A percentile compares a stretch with the other conserved stretches of the same genome.
These are phyloP conservation scores for Debaryomyces fabryi DNA, from an alignment of 1,139 yeast species.

Conservation along the genomic window DNA sequence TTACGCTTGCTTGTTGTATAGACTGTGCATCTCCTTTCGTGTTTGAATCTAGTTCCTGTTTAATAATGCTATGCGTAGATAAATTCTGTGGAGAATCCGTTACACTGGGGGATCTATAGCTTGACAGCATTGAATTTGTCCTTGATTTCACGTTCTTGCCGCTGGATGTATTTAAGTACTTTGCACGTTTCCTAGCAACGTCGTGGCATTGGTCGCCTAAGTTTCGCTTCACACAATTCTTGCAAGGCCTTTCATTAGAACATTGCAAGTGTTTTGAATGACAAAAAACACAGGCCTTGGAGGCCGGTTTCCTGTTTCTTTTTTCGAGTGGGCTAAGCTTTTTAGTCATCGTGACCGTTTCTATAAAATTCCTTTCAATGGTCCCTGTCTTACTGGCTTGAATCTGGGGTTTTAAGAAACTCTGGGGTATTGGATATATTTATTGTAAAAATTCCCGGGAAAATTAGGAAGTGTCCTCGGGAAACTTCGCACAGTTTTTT, in stretches of 20 bases:
- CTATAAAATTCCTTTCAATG: background rate
- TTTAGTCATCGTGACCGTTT: conserved; percentile 54
- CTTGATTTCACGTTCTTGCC: conserved; percentile 10
- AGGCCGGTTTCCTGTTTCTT: conserved; percentile 58
- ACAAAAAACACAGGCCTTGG: conserved; percentile 71
- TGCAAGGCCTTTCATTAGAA: conserved; percentile 62
- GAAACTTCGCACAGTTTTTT: background rate
- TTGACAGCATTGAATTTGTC: conserved; percentile 9
- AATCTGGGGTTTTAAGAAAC: background rate
- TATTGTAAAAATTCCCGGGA: conserved; percentile 4
- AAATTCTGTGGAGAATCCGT: background rate
- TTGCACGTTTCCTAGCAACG: conserved; percentile 60
- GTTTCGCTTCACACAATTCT: conserved; percentile 65
- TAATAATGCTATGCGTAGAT: background rate
- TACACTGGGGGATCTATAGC: conserved; percentile 3
- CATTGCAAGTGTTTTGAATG: conserved; percentile 75
- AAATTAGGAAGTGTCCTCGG: conserved; percentile 6
- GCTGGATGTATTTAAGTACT: conserved; percentile 29
- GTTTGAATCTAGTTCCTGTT: conserved; percentile 1
- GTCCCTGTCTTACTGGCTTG: background rate
- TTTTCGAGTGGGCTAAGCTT: conserved; percentile 57
- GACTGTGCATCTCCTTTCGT: conserved; percentile 1
- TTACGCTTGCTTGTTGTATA: background rate
- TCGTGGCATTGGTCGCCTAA: conserved; percentile 58
- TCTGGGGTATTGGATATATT: conserved; percentile 13